Percentiles rank a stretch among this genome's conserved stretches.
Conservation (phyloP, 2,329 filamentous ascomycete species). For the Aspergillus floridensis region DNA sequence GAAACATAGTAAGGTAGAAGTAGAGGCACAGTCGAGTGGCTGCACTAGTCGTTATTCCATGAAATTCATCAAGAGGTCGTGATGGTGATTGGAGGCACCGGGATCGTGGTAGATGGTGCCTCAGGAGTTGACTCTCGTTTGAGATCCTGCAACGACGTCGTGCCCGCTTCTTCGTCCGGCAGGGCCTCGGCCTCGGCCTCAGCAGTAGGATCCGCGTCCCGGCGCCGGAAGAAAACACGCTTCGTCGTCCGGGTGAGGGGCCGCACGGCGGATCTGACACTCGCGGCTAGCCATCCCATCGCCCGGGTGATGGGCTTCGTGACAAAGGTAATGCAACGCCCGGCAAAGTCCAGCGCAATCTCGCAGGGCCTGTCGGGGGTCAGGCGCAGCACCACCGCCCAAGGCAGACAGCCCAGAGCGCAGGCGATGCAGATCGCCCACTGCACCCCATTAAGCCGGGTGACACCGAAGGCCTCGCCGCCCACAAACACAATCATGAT, state of each 20-base stretch:
- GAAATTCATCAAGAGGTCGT: slow-evolving; percentile 29
- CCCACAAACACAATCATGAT: slow-evolving; percentile 87
- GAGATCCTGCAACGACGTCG: slow-evolving; percentile 7
- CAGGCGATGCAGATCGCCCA: slow-evolving; percentile 87
- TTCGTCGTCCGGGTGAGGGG: slow-evolving; percentile 26
- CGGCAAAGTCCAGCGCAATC: slow-evolving; percentile 49
- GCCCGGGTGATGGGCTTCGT: slow-evolving; percentile 42
- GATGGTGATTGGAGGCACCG: slow-evolving; percentile 41
- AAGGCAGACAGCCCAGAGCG: slow-evolving; percentile 78
- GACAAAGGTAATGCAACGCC: slow-evolving; percentile 53
- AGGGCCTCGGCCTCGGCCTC: background rate
- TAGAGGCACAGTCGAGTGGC: background rate
- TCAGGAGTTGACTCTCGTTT: slow-evolving; percentile 16
- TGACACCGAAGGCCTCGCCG: slow-evolving; percentile 74
- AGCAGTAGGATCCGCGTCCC: background rate
- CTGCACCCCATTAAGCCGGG: slow-evolving; percentile 65
- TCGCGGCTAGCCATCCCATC: slow-evolving; percentile 27
- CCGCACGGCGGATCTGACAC: slow-evolving; percentile 22
- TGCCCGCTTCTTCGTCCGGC: slow-evolving; percentile 19
- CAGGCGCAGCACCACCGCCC: slow-evolving; percentile 76
- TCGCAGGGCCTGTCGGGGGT: slow-evolving; percentile 67
- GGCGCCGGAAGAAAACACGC: background rate
- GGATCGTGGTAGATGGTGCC: slow-evolving; percentile 22
- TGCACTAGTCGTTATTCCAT: background rate
- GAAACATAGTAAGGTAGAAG: background rate